Evolutionary conservation across 2,329 filamentous ascomycete genomes (phyloP).

Genomic region (Alternaria arborescens): DNA sequence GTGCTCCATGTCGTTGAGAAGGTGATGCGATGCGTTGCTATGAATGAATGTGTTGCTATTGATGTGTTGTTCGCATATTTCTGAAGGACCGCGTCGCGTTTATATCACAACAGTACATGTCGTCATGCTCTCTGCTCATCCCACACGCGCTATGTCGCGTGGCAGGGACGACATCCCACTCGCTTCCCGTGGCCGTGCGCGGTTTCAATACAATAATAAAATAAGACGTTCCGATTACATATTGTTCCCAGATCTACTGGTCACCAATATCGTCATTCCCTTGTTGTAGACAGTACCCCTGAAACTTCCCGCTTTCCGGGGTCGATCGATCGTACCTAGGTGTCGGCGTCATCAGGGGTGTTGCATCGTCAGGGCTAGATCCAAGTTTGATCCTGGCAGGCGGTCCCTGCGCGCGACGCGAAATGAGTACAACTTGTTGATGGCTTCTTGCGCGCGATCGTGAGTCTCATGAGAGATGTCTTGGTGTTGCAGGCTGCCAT

Average conservation of each 20-base stretch:
- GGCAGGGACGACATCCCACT: constrained; percentile 10
- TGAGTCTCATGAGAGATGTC: constrained; percentile 9
- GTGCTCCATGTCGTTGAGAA: background rate
- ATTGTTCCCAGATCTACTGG: constrained; percentile 49
- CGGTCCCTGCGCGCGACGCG: background rate
- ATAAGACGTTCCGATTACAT: constrained; percentile 22
- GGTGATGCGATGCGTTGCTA: background rate
- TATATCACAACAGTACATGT: constrained; percentile 11
- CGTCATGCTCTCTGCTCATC: constrained; percentile 14
- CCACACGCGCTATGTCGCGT: constrained; percentile 14
- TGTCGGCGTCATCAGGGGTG: constrained; percentile 3
- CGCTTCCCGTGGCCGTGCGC: constrained; percentile 9
- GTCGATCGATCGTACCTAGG: background rate
- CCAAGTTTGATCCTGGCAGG: background rate
- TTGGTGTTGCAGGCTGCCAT: constrained; percentile 20
- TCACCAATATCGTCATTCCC: constrained; percentile 39
- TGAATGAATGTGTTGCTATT: background rate
- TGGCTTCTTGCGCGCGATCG: background rate
- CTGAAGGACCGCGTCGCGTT: background rate
- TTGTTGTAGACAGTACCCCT: constrained; percentile 3
- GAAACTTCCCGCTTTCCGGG: constrained; percentile 6
- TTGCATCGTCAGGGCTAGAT: background rate
- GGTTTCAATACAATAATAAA: constrained; percentile 16
- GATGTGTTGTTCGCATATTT: background rate
- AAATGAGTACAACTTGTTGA: background rate